phyloP scores from a whole-genome alignment of 2,329 filamentous ascomycete genomes.

The Bipolaris bicolor region DNA sequence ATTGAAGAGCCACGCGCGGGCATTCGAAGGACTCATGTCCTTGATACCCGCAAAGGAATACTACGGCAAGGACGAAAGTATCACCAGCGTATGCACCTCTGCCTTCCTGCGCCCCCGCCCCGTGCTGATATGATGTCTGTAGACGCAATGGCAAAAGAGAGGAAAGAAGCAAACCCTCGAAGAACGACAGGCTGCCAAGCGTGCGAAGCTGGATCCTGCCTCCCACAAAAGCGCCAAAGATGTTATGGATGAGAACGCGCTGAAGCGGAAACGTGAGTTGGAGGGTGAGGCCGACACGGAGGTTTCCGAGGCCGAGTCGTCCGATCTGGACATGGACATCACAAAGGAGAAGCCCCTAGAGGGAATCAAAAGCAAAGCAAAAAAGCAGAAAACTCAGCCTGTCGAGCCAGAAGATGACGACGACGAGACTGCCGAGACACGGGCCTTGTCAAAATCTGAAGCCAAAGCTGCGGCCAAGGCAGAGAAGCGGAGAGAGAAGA shows the following conservation, averaged over 20 bases:
- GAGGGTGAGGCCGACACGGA: slow-evolving; percentile 60
- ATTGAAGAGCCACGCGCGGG: slow-evolving; percentile 66
- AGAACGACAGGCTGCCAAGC: slow-evolving; percentile 68
- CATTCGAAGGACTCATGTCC: slow-evolving; percentile 85
- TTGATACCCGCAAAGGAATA: slow-evolving; percentile 90
- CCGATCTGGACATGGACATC: slow-evolving; percentile 44
- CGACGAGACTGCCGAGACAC: slow-evolving; percentile 50
- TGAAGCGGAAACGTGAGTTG: slow-evolving; percentile 75
- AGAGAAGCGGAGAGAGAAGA: slow-evolving; percentile 54
- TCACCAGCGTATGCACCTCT: slow-evolving; percentile 69
- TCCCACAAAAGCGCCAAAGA: slow-evolving; percentile 91
- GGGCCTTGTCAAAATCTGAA: slow-evolving; percentile 46
- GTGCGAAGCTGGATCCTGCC: slow-evolving; percentile 89
- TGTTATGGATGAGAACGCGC: slow-evolving; percentile 83
- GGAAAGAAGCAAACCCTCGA: slow-evolving; percentile 89
- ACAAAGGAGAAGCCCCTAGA: slow-evolving; percentile 49
- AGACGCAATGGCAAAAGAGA: slow-evolving; percentile 95
- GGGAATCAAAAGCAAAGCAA: slow-evolving; percentile 47
- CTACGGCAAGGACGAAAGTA: slow-evolving; percentile 74
- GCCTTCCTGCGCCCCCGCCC: slow-evolving; percentile 11
- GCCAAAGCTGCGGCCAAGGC: slow-evolving; percentile 51
- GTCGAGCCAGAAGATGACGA: slow-evolving; percentile 26
- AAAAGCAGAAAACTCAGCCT: slow-evolving; percentile 52
- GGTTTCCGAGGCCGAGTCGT: slow-evolving; percentile 35
- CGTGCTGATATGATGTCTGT: slow-evolving; percentile 18